phyloP scores from a whole-genome alignment of 2,329 filamentous ascomycete genomes.

The Hirsutella rhossiliensis region DNA sequence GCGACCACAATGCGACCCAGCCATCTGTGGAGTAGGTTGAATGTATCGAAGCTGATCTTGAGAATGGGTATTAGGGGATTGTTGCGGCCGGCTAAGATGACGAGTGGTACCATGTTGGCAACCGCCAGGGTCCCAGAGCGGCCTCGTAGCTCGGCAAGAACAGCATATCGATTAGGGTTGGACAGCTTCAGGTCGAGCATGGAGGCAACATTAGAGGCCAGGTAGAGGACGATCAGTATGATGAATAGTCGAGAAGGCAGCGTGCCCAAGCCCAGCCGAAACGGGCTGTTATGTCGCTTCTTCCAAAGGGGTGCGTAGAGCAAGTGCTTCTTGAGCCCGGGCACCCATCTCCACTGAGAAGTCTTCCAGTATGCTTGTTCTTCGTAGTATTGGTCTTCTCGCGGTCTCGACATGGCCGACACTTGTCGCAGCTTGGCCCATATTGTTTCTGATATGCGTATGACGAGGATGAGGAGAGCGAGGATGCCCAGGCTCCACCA shows the following conservation, averaged over 20 bases:
- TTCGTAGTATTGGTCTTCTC: constrained; percentile 11
- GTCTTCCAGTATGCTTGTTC: constrained; percentile 44
- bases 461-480: background rate
- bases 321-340: constrained; percentile 47
- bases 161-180: constrained; percentile 42
- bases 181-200: constrained; percentile 48
- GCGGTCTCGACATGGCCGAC: background rate
- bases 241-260: constrained; percentile 52
- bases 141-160: constrained; percentile 73
- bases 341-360: constrained; percentile 46
- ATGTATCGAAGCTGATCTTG: constrained; percentile 86
- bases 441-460: background rate
- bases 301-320: constrained; percentile 47
- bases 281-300: constrained; percentile 55
- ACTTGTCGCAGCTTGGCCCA: background rate
- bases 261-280: constrained; percentile 47
- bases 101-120: constrained; percentile 81
- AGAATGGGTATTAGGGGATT: constrained; percentile 77
- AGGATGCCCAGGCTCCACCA: background rate
- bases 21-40: constrained; percentile 63
- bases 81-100: constrained; percentile 82
- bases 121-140: constrained; percentile 72
- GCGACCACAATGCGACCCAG: constrained; percentile 60
- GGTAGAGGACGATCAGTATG: constrained; percentile 41
- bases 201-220: constrained; percentile 48